phyloP scores from a whole-genome alignment of 768 basidiomycete species.

The Russula griseocarnosa region DNA sequence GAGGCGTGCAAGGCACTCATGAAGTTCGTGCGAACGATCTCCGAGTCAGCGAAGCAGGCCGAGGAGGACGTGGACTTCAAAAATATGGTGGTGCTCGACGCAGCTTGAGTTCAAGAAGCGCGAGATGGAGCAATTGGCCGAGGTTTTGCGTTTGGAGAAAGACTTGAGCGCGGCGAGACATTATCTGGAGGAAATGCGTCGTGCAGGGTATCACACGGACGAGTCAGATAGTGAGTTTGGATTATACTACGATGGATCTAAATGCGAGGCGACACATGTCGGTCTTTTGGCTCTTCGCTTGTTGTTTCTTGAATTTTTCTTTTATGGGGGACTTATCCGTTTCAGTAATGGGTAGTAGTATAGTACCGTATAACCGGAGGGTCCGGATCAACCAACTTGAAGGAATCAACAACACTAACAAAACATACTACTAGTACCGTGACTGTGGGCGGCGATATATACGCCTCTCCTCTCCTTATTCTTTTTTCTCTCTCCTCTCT shows the following conservation, averaged over 20 bases:
- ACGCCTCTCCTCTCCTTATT: no score
- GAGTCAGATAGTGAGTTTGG: conserved; percentile 49
- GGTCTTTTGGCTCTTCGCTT: not conserved
- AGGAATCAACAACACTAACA: no score
- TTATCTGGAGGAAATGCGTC: conserved; percentile 65
- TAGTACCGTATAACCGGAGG: no score
- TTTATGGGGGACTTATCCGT: no score
- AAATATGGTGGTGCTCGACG: conserved; percentile 85
- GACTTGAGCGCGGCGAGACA: conserved; percentile 74
- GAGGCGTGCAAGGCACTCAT: conserved; percentile 90
- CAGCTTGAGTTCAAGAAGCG: conserved; percentile 95
- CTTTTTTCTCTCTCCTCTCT: no score
- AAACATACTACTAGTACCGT: no score
- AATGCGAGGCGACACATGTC: not conserved
- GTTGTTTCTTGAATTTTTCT: no score
- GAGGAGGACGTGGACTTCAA: conserved; percentile 81
- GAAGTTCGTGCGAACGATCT: conserved; percentile 46
- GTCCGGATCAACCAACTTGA: no score
- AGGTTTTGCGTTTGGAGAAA: conserved; percentile 94
- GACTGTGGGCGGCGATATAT: no score
- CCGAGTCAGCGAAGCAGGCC: conserved; percentile 76
- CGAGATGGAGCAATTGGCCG: conserved; percentile 99
- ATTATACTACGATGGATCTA: not conserved
- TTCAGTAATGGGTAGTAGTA: no score
- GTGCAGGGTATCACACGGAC: conserved; percentile 85